Evolutionary conservation across 148 eudicot species (phyloP).

Genomic region (Rheum nobile): DNA sequence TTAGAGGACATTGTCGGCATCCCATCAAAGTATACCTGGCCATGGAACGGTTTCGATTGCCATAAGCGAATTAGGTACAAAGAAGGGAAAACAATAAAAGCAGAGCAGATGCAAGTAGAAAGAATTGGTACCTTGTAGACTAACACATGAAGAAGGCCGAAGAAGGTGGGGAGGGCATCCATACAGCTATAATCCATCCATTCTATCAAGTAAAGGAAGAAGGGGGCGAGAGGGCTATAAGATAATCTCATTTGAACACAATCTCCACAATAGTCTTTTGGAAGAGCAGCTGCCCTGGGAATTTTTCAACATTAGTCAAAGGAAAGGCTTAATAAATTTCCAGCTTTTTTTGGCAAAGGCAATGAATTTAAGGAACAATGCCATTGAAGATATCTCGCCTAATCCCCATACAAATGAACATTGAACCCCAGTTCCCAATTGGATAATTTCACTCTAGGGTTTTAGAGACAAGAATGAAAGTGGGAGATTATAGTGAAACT

Average conservation of each 20-base stretch:
- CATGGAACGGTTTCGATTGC: too few species aligned
- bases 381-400: too few species aligned
- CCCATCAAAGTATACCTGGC: slow-evolving; percentile 69
- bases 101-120: too few species aligned
- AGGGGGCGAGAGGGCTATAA: slow-evolving; percentile 67
- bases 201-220: slow-evolving; percentile 55
- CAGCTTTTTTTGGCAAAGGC: neutral
- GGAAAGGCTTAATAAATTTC: neutral
- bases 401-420: neutral
- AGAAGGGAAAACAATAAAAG: too few species aligned
- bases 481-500: too few species aligned
- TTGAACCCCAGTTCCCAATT: neutral
- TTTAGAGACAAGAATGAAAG: neutral
- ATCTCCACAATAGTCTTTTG: slow-evolving; percentile 55
- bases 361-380: too few species aligned
- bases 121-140: slow-evolving; percentile 39
- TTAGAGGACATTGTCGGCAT: slow-evolving; percentile 56
- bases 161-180: slow-evolving; percentile 48
- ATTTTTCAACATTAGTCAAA: neutral
- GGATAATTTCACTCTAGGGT: neutral
- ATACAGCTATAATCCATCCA: slow-evolving; percentile 83
- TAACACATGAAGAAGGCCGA: slow-evolving; percentile 69
- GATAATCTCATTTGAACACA: slow-evolving; percentile 67
- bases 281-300: slow-evolving; percentile 71
- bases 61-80: neutral